Percentiles rank a stretch among this genome's conserved stretches.
Evolutionary conservation across 2,329 filamentous ascomycete species (phyloP).

Genomic region (Fusarium mundagurra): DNA sequence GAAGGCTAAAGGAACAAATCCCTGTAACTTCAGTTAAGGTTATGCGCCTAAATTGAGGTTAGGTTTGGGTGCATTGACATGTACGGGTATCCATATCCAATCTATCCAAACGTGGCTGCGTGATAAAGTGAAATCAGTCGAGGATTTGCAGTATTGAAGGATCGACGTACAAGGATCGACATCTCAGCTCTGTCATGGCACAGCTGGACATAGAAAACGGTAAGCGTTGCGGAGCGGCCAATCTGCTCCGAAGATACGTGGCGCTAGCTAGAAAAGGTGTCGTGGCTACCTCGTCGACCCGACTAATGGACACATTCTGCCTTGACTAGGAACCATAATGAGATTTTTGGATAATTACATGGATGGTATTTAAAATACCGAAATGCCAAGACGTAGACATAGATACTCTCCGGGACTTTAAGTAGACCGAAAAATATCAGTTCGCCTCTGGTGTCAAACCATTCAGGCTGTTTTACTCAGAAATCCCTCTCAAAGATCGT

Average conservation of each 20-base stretch:
- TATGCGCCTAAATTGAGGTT: background rate
- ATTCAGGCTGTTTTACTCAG: too few relatives aligned
- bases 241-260: background rate
- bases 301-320: background rate
- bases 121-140: background rate
- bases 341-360: background rate
- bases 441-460: rapidly evolving
- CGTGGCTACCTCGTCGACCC: background rate
- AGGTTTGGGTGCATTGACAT: background rate
- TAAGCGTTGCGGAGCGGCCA: background rate
- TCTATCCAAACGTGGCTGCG: background rate
- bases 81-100: background rate
- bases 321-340: background rate
- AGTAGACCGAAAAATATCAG: background rate
- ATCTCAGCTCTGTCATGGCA: too few relatives aligned
- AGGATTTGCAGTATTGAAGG: background rate
- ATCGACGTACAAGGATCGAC: background rate
- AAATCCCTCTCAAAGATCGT: background rate
- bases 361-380: background rate
- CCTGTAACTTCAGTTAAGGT: background rate
- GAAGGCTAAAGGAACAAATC: background rate
- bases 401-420: background rate
- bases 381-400: rapidly evolving
- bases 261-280: background rate
- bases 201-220: background rate